A percentile compares a stretch with the other conserved stretches of the same genome.
Conservation (phyloP, 768 basidiomycete species). For the Russula emetica region DNA sequence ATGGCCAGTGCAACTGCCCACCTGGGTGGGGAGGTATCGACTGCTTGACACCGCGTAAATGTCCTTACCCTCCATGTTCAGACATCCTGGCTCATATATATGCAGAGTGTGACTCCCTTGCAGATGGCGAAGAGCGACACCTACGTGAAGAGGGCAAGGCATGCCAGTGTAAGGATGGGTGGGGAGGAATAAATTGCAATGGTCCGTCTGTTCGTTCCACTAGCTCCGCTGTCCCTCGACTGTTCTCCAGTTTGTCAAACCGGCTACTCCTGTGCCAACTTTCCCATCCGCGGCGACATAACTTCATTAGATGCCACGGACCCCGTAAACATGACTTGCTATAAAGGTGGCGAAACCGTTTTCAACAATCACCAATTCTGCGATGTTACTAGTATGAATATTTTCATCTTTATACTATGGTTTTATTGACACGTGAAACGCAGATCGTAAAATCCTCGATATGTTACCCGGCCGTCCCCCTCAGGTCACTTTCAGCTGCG, state of each 20-base stretch:
- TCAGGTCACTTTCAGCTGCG: constrained; percentile 95
- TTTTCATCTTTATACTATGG: background rate
- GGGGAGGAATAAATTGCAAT: constrained; percentile 97
- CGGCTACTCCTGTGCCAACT: constrained; percentile 72
- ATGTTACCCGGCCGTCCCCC: constrained; percentile 88
- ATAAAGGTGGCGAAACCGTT: constrained; percentile 90
- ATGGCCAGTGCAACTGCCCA: constrained; percentile 96
- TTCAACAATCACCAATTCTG: constrained; percentile 97
- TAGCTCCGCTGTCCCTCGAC: background rate
- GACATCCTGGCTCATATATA: background rate
- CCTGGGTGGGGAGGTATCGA: constrained; percentile 98
- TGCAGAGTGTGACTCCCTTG: constrained; percentile 88
- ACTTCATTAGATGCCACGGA: constrained; percentile 39
- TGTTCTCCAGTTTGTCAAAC: constrained; percentile 72
- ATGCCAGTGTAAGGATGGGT: constrained; percentile 91
- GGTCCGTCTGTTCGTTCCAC: constrained; percentile 45
- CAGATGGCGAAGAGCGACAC: constrained; percentile 81
- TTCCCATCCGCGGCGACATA: constrained; percentile 56
- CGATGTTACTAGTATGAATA: constrained; percentile 85
- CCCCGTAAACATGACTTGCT: constrained; percentile 80
- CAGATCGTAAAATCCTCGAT: constrained; percentile 93
- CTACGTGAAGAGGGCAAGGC: constrained; percentile 69
- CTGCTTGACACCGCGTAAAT: constrained; percentile 86
- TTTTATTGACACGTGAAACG: background rate
- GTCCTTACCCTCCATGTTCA: background rate